Evolutionary conservation across 306 rosid species (phyloP), one percentile per base, ranked within the genome.

Genomic region (Cucumis sativus): DNA sequence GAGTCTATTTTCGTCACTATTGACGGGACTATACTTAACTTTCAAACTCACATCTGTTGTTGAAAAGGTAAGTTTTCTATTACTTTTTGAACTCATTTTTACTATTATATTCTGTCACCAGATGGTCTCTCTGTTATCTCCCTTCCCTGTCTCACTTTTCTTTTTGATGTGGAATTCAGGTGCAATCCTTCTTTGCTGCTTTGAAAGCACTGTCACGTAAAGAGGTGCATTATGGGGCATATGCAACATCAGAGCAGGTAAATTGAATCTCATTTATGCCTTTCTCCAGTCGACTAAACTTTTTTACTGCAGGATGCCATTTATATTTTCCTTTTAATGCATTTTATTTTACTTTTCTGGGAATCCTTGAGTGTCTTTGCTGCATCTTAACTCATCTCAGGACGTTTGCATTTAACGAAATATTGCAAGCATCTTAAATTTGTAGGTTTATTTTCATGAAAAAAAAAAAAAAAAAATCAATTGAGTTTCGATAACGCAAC

Each of bases 161-260:
- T 65, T 66, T 51, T 17, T 2, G 56, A 20, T 37, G 56, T 52
- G 66, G 51, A 43, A 62, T 77, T 51, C 55, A 83, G 86, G 83
- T 83, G 86, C 99, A 95, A 88, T 89, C 93, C 58, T 92, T 95
- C 89, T 89, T 95, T 88, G 81, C 89, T 79, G 84, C 99, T 10
- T 80, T 90, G 86, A 92, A 89, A 84, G 99, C 97, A 56, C 84
- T 92, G 80, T 95, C 97, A 37, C 92, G 91, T 30, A 95, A 95
- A 87, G 99, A 95, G 85, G 97, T 95, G 79, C 97, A 95, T 84
- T 95, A 95, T 92, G 99, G 99, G 82, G 96, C 96, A 35, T 79
- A 89, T 95, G 99, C 99, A 54, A 92, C 99, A 72, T 87, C 92
- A 33, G 99, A 95, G 82, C 99, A 95, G 99, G 99, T 92, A 86